Percentiles rank a stretch among this genome's conserved stretches.
phyloP scores from a whole-genome alignment of 352 stramenopile species.

The Globisporangium abappressorium region DNA sequence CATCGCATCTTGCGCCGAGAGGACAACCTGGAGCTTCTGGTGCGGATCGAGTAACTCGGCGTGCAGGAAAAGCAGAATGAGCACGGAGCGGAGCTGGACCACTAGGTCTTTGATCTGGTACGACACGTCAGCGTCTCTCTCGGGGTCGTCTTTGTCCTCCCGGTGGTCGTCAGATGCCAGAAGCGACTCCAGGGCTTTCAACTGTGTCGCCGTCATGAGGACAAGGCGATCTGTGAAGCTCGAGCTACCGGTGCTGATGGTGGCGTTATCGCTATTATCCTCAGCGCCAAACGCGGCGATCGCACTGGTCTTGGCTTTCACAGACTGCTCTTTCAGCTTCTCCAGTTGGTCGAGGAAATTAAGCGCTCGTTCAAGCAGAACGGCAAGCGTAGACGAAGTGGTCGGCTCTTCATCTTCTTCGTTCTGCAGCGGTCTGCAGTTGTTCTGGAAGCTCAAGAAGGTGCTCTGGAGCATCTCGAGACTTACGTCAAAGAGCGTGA shows the following conservation, averaged over 20 bases:
- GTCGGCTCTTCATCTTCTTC: slow-evolving; percentile 7
- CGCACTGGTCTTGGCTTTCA: slow-evolving; percentile 25
- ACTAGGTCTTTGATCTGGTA: slow-evolving; percentile 44
- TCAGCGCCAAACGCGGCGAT: slow-evolving; percentile 1
- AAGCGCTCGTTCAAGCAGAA: slow-evolving; percentile 32
- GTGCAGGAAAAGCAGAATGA: slow-evolving; percentile 49
- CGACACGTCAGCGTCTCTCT: slow-evolving; percentile 20
- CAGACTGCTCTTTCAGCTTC: slow-evolving; percentile 49
- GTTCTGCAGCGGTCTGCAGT: slow-evolving; percentile 15
- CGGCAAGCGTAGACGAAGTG: slow-evolving; percentile 20
- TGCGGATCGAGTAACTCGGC: slow-evolving; percentile 36
- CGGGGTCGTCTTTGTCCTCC: background rate
- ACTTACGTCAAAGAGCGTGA: slow-evolving; percentile 30
- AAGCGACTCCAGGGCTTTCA: slow-evolving; percentile 30
- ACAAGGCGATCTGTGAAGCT: slow-evolving; percentile 42
- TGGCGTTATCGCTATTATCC: slow-evolving; percentile 13
- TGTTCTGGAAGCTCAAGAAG: slow-evolving; percentile 33
- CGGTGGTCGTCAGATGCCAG: background rate
- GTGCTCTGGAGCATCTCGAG: slow-evolving; percentile 41
- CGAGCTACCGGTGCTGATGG: slow-evolving; percentile 16
- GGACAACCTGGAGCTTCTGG: slow-evolving; percentile 31
- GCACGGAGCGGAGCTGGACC: slow-evolving; percentile 53
- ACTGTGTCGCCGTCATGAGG: slow-evolving; percentile 32
- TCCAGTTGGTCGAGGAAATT: slow-evolving; percentile 45
- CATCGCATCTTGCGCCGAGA: slow-evolving; percentile 27